phyloP scores from a whole-genome alignment of 768 basidiomycete species.

The Austroboletus festivus region DNA sequence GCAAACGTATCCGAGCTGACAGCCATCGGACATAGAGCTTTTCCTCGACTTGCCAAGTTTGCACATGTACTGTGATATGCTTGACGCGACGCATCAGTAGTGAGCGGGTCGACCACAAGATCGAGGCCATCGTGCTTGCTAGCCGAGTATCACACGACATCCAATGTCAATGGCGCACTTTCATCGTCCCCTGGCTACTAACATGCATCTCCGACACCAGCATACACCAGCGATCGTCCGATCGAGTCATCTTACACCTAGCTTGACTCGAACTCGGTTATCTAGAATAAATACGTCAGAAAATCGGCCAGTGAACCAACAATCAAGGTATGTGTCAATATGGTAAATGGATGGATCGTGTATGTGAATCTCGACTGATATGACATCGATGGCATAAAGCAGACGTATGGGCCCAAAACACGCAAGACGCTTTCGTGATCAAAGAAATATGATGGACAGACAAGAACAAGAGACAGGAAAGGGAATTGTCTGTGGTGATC shows the following conservation, averaged over 20 bases:
- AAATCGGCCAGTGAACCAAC: constrained; percentile 21
- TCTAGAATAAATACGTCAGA: constrained; percentile 10
- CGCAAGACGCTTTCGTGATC: background rate
- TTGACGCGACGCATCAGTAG: too few species aligned
- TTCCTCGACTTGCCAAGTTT: too few species aligned
- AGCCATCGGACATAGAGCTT: too few species aligned
- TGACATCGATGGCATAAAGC: constrained; percentile 16
- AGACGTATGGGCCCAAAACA: background rate
- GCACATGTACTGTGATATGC: too few species aligned
- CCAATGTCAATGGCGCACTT: too few species aligned
- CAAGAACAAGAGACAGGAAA: background rate
- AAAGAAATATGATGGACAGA: background rate
- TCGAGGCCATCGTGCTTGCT: too few species aligned
- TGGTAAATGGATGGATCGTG: constrained; percentile 5
- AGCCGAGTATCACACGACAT: too few species aligned
- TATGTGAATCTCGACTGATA: constrained; percentile 13
- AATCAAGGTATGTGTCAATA: constrained; percentile 17
- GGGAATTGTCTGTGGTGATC: background rate
- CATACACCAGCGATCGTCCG: background rate
- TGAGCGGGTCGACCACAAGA: too few species aligned
- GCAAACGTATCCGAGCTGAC: too few species aligned
- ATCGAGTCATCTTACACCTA: background rate
- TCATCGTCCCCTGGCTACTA: too few species aligned
- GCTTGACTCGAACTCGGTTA: background rate
- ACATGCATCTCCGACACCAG: too few species aligned